Evolutionary conservation across 371 early-diverging fungal genomes (phyloP), one percentile per base, ranked within the genome.

Genomic region (Apophysomyces trapeziformis): DNA sequence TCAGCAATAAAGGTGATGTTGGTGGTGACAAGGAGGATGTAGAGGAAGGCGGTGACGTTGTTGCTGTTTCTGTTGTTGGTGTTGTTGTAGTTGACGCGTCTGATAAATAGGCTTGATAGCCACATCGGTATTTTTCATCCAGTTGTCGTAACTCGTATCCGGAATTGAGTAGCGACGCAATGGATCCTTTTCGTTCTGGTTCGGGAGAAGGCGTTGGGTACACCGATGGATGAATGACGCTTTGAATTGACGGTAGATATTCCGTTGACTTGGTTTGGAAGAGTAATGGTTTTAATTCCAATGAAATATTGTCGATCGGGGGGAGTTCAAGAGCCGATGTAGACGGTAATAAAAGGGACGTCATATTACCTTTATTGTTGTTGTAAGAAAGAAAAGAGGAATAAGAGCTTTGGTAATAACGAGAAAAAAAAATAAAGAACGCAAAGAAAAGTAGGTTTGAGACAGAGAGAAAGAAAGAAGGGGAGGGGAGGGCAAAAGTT

Each of bases 91-190:
- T 35, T 21, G 59, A 26, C 61, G 37, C 8, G 13, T n/a, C 39
- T 37, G 38, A 38, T 21, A 62, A 66, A 54, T 70, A 57, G 1
- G 67, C 57, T 41, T 67, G 67, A 45, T 67, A 67, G 1, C 60
- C 63, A 13, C 12, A 44, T 18, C 60, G 60, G 14, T 43, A 58
- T 56, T 68, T 60, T 64, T 67, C 60, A 35, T 73, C 70, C 2
- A 71, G 32, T 21, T 66, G 69, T 21, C 63, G 62, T 32, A 74
- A 58, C 60, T 76, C 74, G 16, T 68, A 66, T 16, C 63, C 73
- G 43, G 77, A 71, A 65, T 81, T 81, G 50, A 81, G 69, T n/a
- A 81, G 41, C 0, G 78, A 81, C 35, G 78, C 73, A 62, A 81
- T 74, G 4, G 78, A 81, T 0, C 73, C 77, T 58, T 76, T 74